These are phyloP conservation scores for Blastobotrys chiropterorum DNA, from an alignment of 805 yeast species.

Conservation along the genomic window DNA sequence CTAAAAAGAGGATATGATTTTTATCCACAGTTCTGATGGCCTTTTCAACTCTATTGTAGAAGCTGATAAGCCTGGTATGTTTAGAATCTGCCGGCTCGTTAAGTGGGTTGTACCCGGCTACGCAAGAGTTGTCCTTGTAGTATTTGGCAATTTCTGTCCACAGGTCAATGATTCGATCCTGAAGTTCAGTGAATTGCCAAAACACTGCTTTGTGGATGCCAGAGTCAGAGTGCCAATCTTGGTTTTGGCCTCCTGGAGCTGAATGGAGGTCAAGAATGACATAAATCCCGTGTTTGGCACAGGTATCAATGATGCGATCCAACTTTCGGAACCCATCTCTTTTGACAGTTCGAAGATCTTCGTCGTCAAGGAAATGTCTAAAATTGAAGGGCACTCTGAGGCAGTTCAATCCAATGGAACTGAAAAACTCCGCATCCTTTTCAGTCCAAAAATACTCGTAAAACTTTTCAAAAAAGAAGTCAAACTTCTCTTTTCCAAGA, in stretches of 20 bases:
- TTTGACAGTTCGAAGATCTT: constrained; percentile 39
- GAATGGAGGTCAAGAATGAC: constrained; percentile 46
- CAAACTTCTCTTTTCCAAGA: constrained; percentile 43
- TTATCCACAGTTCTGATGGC: constrained; percentile 41
- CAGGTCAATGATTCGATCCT: constrained; percentile 40
- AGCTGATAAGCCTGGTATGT: constrained; percentile 37
- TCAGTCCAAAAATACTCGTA: constrained; percentile 51
- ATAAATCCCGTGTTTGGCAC: constrained; percentile 43
- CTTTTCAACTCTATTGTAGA: constrained; percentile 36
- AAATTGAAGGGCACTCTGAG: constrained; percentile 48
- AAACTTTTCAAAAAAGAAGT: constrained; percentile 45
- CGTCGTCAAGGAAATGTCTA: constrained; percentile 44
- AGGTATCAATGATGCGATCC: constrained; percentile 39
- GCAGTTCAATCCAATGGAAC: constrained; percentile 39
- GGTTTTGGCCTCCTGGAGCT: constrained; percentile 49
- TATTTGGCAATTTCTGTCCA: constrained; percentile 42
- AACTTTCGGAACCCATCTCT: constrained; percentile 41
- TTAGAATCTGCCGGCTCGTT: constrained; percentile 47
- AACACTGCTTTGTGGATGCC: constrained; percentile 42
- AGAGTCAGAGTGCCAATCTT: constrained; percentile 49
- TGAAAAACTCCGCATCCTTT: constrained; percentile 42
- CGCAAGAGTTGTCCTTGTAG: constrained; percentile 42
- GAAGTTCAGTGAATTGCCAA: constrained; percentile 46
- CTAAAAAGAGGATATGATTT: constrained; percentile 44
- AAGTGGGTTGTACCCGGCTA: constrained; percentile 51